Conservation (phyloP, 1,139 yeast genomes). For the Blastobotrys elegans region DNA sequence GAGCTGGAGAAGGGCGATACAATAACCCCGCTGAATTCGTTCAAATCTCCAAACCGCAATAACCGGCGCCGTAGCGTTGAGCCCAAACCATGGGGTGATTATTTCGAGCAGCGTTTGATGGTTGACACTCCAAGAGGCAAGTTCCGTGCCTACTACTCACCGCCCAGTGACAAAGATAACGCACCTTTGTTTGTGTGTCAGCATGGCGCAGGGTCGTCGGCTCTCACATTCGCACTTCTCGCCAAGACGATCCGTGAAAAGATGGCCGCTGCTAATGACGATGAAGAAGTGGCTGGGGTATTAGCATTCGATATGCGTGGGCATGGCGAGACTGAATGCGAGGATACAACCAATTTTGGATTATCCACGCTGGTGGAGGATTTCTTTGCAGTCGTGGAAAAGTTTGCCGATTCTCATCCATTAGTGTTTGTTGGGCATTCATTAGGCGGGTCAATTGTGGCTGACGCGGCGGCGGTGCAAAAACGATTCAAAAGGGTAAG, state of each 20-base stretch:
- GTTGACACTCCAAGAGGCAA: slow-evolving; percentile 19
- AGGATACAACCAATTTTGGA: slow-evolving; percentile 39
- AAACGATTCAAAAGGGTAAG: slow-evolving; percentile 20
- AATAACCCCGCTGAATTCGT: slow-evolving; percentile 8
- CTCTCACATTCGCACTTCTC: slow-evolving; percentile 64
- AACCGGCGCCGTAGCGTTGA: slow-evolving; percentile 2
- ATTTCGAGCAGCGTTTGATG: slow-evolving; percentile 35
- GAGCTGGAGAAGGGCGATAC: slow-evolving; percentile 7
- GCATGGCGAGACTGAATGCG: slow-evolving; percentile 55
- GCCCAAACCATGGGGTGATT: slow-evolving; percentile 38
- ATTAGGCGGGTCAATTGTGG: slow-evolving; percentile 81
- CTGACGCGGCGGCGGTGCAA: slow-evolving; percentile 38
- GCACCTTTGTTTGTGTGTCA: slow-evolving; percentile 67
- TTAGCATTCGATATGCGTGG: slow-evolving; percentile 78
- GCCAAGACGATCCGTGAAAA: slow-evolving; percentile 36
- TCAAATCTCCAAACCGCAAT: slow-evolving; percentile 4
- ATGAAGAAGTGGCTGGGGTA: slow-evolving; percentile 41
- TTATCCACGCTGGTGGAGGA: slow-evolving; percentile 55
- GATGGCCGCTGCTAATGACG: slow-evolving; percentile 24
- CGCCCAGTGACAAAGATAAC: slow-evolving; percentile 40
- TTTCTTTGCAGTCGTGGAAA: slow-evolving; percentile 44
- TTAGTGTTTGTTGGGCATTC: slow-evolving; percentile 78
- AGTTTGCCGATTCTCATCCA: slow-evolving; percentile 27
- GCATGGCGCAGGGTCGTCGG: slow-evolving; percentile 95
- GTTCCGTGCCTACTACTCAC: slow-evolving; percentile 57